Evolutionary conservation across 2,329 filamentous ascomycete genomes (phyloP).

Genomic region (Microsporum ferrugineum): DNA sequence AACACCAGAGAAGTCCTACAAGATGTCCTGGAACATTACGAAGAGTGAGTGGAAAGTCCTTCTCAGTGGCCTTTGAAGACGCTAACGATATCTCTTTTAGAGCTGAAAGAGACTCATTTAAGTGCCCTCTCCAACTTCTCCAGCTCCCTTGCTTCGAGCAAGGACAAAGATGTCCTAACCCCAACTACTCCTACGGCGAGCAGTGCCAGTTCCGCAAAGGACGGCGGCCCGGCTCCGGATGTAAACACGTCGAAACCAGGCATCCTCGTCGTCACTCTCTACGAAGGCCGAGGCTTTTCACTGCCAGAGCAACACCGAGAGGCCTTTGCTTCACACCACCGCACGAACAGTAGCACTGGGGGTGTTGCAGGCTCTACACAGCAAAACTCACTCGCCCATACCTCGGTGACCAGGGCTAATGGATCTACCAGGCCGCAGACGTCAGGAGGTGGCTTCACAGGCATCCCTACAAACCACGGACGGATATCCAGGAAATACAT

Average conservation of each 20-base stretch:
- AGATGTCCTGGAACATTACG: slow-evolving; percentile 2
- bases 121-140: slow-evolving; percentile 1
- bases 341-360: neutral
- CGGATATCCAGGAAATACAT: slow-evolving; percentile 93
- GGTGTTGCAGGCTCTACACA: neutral
- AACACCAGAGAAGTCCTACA: neutral
- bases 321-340: neutral
- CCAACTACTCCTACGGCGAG: neutral
- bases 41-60: neutral
- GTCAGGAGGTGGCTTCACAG: neutral
- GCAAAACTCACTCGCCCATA: neutral
- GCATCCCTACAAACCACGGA: slow-evolving; percentile 72
- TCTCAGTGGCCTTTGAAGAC: neutral
- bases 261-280: neutral
- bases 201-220: neutral
- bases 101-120: slow-evolving; percentile 1
- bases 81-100: neutral
- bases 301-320: neutral
- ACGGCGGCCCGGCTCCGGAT: neutral
- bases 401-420: neutral
- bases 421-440: neutral
- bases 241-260: neutral
- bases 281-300: neutral
- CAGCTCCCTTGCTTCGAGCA: neutral
- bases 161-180: neutral